Conservation (phyloP, 106 monocot genomes). For the Xerophyta viscosa region DNA sequence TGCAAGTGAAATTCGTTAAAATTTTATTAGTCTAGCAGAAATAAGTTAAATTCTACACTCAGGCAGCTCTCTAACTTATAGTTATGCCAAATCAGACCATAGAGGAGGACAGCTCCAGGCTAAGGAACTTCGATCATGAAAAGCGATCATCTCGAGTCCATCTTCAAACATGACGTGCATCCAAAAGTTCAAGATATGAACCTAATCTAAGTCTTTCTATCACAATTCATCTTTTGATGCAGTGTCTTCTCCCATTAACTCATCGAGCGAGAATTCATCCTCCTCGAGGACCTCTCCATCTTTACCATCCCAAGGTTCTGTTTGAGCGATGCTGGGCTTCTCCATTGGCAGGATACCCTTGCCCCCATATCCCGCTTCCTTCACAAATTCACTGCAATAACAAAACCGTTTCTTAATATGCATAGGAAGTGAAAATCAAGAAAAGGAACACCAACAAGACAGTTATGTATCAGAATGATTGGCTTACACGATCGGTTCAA, state of each 20-base stretch:
- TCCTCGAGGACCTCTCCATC: slow-evolving; percentile 85
- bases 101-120: too few relatives aligned
- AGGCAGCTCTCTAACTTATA: too few relatives aligned
- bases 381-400: slow-evolving; percentile 79
- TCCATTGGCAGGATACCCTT: slow-evolving; percentile 84
- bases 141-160: too few relatives aligned
- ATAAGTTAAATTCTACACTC: too few relatives aligned
- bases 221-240: slow-evolving; percentile 65
- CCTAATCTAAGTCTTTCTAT: too few relatives aligned
- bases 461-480: background rate
- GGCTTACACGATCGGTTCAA: slow-evolving; percentile 64
- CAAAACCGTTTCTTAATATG: background rate
- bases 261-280: slow-evolving; percentile 96
- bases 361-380: slow-evolving; percentile 91
- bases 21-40: too few relatives aligned
- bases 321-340: slow-evolving; percentile 40
- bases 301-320: slow-evolving; percentile 91
- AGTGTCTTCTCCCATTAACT: slow-evolving; percentile 71
- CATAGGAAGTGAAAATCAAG: background rate
- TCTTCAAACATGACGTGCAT: too few relatives aligned
- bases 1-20: too few relatives aligned
- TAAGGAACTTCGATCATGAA: too few relatives aligned
- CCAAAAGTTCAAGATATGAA: too few relatives aligned
- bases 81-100: too few relatives aligned
- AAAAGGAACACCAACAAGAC: too few relatives aligned